Evolutionary conservation across 2,329 filamentous ascomycete genomes (phyloP), one percentile per base, ranked within the genome.

Genomic region (Domatiomyces catenatus): DNA sequence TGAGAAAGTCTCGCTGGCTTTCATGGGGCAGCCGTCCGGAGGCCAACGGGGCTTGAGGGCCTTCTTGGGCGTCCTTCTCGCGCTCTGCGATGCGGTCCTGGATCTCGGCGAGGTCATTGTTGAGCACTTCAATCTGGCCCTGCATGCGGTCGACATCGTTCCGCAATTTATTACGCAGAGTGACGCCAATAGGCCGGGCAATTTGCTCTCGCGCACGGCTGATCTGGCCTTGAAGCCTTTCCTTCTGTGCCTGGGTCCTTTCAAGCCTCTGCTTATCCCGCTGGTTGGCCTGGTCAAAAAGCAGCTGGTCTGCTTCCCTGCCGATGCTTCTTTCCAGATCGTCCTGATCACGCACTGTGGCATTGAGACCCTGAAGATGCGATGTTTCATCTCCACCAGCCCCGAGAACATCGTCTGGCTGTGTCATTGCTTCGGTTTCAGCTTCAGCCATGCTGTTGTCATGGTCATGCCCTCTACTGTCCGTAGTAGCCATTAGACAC

Each of bases 251-350:
- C 43, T 62, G 61, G 36, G 75, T 73, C 61, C 79, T 80, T 47
- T 81, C 77, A 49, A 81, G 66, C 49, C 79, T 72, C 62, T 78
- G 81, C 54, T 74, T 72, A 59, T 83, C 79, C 18, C 79, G 73
- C 61, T 80, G 76, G 59, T 81, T 75, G 1, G 77, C 79, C 63
- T 81, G 77, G 59, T 80, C 75, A 6, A 69, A 70, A 45, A 83
- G 70, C 46, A 81, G 61, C 57, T 74, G 71, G 60, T 81, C 78
- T 39, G 79, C 79, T 64, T 82, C 76, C 44, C 74, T 72, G 24
- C 77, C 75, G 56, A 96, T 93, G 61, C 94, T 88, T 54, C 87
- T 77, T 66, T 95, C 90, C 18, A 96, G 70, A 52, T 95, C 89
- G 69, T 89, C 83, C 65, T 96, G 90, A 60, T 94, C 81, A 51